These are phyloP conservation scores for Saccharomyces hybrid DNA, from an alignment of 1,139 yeast genomes.

Conservation along the genomic window DNA sequence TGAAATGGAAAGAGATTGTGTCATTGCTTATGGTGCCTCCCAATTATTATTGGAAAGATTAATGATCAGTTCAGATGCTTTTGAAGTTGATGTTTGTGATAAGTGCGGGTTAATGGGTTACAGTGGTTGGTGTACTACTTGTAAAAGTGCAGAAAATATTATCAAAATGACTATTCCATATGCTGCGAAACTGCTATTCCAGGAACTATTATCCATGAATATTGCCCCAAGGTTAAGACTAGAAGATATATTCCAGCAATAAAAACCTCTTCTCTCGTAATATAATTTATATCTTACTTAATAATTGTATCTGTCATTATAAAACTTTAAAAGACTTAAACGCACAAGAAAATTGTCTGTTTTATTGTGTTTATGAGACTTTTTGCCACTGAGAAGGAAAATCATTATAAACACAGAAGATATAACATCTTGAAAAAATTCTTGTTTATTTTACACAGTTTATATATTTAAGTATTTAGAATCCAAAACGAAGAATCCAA, in stretches of 20 bases:
- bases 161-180: slow-evolving; percentile 96
- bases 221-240: slow-evolving; percentile 90
- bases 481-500: background rate
- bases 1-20: slow-evolving; percentile 99
- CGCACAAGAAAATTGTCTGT: too few species aligned
- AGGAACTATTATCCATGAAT: slow-evolving; percentile 92
- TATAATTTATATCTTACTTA: background rate
- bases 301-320: background rate
- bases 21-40: slow-evolving; percentile 98
- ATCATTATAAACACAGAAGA: background rate
- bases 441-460: background rate
- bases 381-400: too few species aligned
- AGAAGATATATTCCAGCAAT: slow-evolving; percentile 61
- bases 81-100: slow-evolving; percentile 92
- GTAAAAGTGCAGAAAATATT: slow-evolving; percentile 80
- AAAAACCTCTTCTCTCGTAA: background rate
- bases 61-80: slow-evolving; percentile 96
- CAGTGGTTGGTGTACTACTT: slow-evolving; percentile 93
- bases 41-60: slow-evolving; percentile 86
- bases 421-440: background rate
- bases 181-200: slow-evolving; percentile 93
- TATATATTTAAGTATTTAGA: background rate
- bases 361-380: too few species aligned
- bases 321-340: background rate
- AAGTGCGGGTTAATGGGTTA: slow-evolving; percentile 96